Base-by-base conservation (phyloP, 139 green algal species). In the Eudorina sp. region DNA sequence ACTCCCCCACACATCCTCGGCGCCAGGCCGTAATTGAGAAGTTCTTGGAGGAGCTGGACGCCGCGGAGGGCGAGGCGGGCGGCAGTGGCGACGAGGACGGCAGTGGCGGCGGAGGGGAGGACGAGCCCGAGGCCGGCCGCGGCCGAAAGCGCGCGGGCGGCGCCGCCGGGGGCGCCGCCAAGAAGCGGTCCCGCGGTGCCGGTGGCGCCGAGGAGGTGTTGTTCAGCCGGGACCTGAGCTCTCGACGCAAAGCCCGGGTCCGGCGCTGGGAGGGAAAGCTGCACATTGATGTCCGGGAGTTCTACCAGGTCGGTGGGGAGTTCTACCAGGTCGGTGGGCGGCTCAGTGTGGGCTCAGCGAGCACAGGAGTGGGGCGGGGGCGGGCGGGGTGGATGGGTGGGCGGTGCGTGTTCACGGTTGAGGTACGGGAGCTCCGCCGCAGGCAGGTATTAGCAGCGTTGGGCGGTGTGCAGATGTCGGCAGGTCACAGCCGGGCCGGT, bases 211-310 rank as follows among this genome's bases (percentile, higher is more conserved):
- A 88, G 27, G 66, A 80, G 46, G 19, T 80, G 8, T 46, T 86
- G 34, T 66, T 86, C 21, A 66, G 58, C 16, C 38, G 79, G 62
- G 72, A 83, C 6, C 83, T 91, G 0, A 70, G 83, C 23, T 53
- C 43, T 0, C 53, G 41, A 25, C 89, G 90, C n/a, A 77, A 77
- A 29, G 92, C 84, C 0, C 69, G 53, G 19, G 83, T 95, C 16
- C 90, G 80, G 41, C 76, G 36, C 14, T 96, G 93, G 78, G 93
- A 94, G 53, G 87, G 90, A 38, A 76, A 77, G 36, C 70, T 81
- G 38, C 79, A 91, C 36, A 83, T 96, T n/a, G 92, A 95, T 31
- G 48, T 93, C 11, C 86, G 90, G 40, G 88, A 90, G 53, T 85
- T 83, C 25, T 92, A 90, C 58, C 23, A 89, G 81, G 82, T 89